Evolutionary conservation across 208 protist genomes (phyloP), one percentile per base, ranked within the genome.

Genomic region (Histomonas meleagridis): DNA sequence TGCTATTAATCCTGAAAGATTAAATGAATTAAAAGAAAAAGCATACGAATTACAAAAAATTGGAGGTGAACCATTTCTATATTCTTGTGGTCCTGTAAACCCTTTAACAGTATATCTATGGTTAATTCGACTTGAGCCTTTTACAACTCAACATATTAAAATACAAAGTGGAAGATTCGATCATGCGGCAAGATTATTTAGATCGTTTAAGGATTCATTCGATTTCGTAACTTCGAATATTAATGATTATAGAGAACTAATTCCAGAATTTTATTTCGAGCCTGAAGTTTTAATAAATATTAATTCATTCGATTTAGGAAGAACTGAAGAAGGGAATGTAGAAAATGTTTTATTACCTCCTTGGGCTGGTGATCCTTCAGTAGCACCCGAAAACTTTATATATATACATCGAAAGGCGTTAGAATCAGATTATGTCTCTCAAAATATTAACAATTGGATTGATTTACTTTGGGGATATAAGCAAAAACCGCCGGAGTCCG

Each of bases 221-320:
- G n/a, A 16, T n/a, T 28, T 51, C 9, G 40, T 32, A 18, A 32
- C 70, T 16, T 23, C 32, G n/a, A 40, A 79, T 49, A 35, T 51
- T 7, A 46, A 46, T 7, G 70, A 79, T 40, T 79, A 49, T 46
- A 48, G 70, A 79, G 93, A 94, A 51, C 93, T 96, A 18, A 93
- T 94, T 26, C 95, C 95, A 43, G 95, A 96, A 81, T 95, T 95
- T 46, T 96, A 93, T 91, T 95, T 94, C 92, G 76, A 93, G 26
- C 93, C 94, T 0, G 93, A 95, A 38, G 92, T 95, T 65, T 91
- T 96, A 12, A 21, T 90, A 28, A 95, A 95, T 62, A n/a, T 28
- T 28, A 94, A 93, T 92, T 5, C 43, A 26, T 91, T 95, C 38
- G 38, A 92, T 21, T 91, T 96, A 23, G 95, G 95, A 21, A 21